Evolutionary conservation across 148 eudicot species (phyloP).

Genomic region (Spergularia marina): DNA sequence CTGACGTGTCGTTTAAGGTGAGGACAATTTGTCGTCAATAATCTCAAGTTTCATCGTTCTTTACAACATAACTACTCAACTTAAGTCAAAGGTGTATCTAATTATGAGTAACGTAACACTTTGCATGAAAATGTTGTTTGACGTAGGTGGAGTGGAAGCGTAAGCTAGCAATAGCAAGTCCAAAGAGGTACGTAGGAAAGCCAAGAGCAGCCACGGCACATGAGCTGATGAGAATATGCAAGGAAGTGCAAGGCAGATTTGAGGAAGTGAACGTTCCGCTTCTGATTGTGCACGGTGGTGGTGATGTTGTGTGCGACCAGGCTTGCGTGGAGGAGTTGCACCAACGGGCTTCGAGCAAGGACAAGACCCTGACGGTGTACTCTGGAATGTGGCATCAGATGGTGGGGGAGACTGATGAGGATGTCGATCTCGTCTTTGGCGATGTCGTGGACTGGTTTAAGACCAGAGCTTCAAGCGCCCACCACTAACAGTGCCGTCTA

Average conservation of each 20-base stretch:
- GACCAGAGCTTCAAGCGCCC: conserved; percentile 47
- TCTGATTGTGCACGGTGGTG: conserved; percentile 76
- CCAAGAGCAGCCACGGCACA: conserved; percentile 89
- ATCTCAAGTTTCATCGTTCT: too few species aligned
- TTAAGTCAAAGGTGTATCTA: too few species aligned
- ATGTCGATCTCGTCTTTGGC: conserved; percentile 77
- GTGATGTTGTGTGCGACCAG: conserved; percentile 78
- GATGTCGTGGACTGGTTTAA: conserved; percentile 76
- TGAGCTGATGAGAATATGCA: conserved; percentile 73
- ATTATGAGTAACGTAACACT: too few species aligned
- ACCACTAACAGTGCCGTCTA: neutral
- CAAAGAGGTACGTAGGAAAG: conserved; percentile 51
- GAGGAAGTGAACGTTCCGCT: conserved; percentile 62
- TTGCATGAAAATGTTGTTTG: neutral
- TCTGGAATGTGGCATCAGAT: conserved; percentile 97
- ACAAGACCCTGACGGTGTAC: conserved; percentile 71
- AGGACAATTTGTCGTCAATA: neutral
- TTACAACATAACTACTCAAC: too few species aligned
- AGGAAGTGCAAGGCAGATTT: conserved; percentile 66
- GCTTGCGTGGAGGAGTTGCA: conserved; percentile 75
- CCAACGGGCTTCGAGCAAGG: conserved; percentile 59
- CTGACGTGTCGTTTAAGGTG: conserved; percentile 73
- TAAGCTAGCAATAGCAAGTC: conserved; percentile 73
- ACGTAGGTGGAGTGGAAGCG: conserved; percentile 79
- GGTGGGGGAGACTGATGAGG: conserved; percentile 70